phyloP scores from a whole-genome alignment of 73 alveolate species.

The Paramecium sonneborni region DNA sequence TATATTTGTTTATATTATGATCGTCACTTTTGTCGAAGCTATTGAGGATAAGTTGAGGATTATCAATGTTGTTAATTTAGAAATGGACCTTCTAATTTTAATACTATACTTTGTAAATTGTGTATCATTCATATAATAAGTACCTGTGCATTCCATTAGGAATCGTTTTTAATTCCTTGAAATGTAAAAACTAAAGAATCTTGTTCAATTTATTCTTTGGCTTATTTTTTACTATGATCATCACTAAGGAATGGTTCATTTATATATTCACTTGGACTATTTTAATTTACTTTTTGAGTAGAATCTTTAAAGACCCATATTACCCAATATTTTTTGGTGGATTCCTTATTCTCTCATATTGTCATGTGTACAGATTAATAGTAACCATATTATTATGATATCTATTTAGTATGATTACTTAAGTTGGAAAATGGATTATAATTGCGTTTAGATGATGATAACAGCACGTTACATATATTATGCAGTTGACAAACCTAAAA shows the following conservation, averaged over 20 bases:
- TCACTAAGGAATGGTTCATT: neutral
- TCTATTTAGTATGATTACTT: neutral
- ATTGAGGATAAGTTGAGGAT: neutral
- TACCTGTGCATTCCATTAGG: slow-evolving; percentile 43
- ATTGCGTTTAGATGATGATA: neutral
- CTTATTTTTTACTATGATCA: neutral
- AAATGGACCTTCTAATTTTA: neutral
- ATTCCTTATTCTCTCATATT: neutral
- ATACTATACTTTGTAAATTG: neutral
- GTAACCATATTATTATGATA: neutral
- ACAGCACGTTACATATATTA: neutral
- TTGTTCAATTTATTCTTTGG: slow-evolving; percentile 24
- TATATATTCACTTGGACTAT: neutral
- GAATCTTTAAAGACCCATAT: neutral
- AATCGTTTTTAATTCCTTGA: neutral
- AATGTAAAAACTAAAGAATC: neutral
- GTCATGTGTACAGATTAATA: slow-evolving; percentile 29
- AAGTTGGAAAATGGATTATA: neutral
- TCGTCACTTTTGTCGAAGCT: neutral
- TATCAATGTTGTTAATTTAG: neutral
- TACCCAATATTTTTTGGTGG: neutral
- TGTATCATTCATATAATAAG: neutral
- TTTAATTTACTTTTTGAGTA: neutral
- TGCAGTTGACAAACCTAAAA: neutral
- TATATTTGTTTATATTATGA: slow-evolving; percentile 8